Evolutionary conservation across 164 flowering plant species (phyloP), one percentile per base, ranked within the genome.

Genomic region (Magnolia sinica): DNA sequence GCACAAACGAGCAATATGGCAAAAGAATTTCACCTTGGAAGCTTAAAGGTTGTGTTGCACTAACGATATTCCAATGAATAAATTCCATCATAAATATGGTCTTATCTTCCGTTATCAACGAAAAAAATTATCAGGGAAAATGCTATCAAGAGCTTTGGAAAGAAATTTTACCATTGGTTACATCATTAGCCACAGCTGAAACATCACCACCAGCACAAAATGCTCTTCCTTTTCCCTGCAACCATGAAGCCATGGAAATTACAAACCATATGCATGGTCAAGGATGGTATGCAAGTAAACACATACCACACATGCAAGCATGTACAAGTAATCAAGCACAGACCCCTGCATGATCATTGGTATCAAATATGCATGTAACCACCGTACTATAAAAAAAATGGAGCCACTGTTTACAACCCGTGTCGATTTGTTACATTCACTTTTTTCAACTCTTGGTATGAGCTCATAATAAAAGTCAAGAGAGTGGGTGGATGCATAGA

Each of bases 211-310:
- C 80, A 58, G 80, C 76, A 78, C 76, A 78, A 73, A 78, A 78
- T 66, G 92, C 90, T 81, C 91, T 87, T 78, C 96, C 96, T 73
- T 85, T 81, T 7, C 94, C 94, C 94, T 91, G 72, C 10, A 70
- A 37, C 27, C 27, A 65, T 65, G 16, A 23, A 22, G 22, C 13
- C 24, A 65, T 3, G 11, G n/a, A 11, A 68, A 8, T 31, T 1
- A 55, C 61, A 55, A 29, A 18, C 37, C 37, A 31, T 29, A 68
- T 1, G 4, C 50, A 22, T 23, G 37, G 69, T 66, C 24, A 7
- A 68, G n/a, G 3, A 68, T 29, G 61, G 18, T 55, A 9, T 16
- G 18, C 61, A 55, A 55, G 45, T 55, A 55, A 55, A 16, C 61
- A 55, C 61, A 55, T 14, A 55, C 16, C 61, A 55, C 16, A 55